Base-by-base conservation (phyloP, 1,284 basidiomycete species). In the Bondarzewia mesenterica region DNA sequence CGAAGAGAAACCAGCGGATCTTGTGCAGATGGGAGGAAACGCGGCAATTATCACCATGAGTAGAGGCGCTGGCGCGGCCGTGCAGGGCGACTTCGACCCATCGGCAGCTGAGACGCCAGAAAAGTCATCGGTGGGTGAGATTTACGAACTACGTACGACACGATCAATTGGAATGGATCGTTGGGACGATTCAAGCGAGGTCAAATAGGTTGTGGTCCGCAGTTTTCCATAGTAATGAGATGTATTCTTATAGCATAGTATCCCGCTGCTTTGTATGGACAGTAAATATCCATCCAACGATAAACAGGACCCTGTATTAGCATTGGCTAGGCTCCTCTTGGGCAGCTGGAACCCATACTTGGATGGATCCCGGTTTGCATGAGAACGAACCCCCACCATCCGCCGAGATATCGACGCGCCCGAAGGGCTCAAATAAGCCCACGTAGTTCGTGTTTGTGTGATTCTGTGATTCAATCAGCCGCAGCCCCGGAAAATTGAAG, bases 381-480 rank as follows among this genome's bases (percentile, higher is more conserved):
- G 73, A 70, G 59, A 86, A 86, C 14, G 55, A 55, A 0, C 77
- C 84, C 77, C 75, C 80, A 10, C 84, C 85, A 16, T 72, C 63
- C 5, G 52, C 44, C 52, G 76, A 68, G 43, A 77, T 70, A 25
- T 62, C 52, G 12, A 78, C 63, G 29, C 60, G 60, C n/a, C 65
- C 68, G 23, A 71, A 60, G 35, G 63, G 47, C n/a, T 70, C 67
- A 60, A 82, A 69, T 42, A 74, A 66, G 51, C 75, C 72, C 29
- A 61, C 63, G 57, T 71, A 86, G 10, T 57, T 61, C 22, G 65
- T 57, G 15, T 68, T 63, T 27, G 68, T 66, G 58, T 71, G 60
- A 53, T 58, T 63, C 75, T 80, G 27, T 18, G 12, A 22, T 18
- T n/a, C 8, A 12, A 21, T 35, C 29, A 45, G 27, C 22, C 37